phyloP scores from a whole-genome alignment of 371 early-diverging fungal species.

The Actinomortierella wolfii region DNA sequence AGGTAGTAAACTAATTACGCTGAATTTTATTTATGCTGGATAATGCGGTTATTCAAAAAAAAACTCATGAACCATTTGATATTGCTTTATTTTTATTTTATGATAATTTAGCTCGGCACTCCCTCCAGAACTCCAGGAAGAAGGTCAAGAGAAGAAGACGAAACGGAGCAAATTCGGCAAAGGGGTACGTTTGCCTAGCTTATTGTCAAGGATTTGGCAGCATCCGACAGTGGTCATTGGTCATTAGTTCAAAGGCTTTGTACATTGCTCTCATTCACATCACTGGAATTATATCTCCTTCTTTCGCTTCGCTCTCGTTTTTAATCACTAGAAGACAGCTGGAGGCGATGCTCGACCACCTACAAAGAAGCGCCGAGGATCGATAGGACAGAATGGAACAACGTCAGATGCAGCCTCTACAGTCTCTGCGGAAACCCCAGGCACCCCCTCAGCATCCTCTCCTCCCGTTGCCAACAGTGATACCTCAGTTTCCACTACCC shows the following conservation, averaged over 20 bases:
- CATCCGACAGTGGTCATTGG: too few relatives aligned
- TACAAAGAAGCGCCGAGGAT: slow-evolving; percentile 40
- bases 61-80: too few relatives aligned
- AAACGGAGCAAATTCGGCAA: slow-evolving; percentile 47
- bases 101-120: slow-evolving; percentile 44
- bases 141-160: slow-evolving; percentile 49
- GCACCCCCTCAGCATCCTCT: background rate
- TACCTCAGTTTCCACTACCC: background rate
- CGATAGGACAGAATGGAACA: slow-evolving; percentile 19
- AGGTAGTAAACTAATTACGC: slow-evolving; percentile 50
- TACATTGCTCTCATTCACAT: background rate
- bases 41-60: too few relatives aligned
- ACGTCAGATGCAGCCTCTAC: slow-evolving; percentile 8
- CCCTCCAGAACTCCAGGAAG: slow-evolving; percentile 49
- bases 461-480: background rate
- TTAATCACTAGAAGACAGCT: slow-evolving; percentile 14
- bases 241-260: too few relatives aligned
- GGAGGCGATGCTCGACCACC: slow-evolving; percentile 20
- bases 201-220: too few relatives aligned
- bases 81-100: slow-evolving; percentile 6
- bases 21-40: too few relatives aligned
- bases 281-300: background rate
- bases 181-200: slow-evolving; percentile 8
- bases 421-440: slow-evolving; percentile 7
- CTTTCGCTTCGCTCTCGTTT: background rate